These are phyloP conservation scores for Cyclotella baltica DNA, from an alignment of 108 stramenopile genomes.

Conservation along the genomic window DNA sequence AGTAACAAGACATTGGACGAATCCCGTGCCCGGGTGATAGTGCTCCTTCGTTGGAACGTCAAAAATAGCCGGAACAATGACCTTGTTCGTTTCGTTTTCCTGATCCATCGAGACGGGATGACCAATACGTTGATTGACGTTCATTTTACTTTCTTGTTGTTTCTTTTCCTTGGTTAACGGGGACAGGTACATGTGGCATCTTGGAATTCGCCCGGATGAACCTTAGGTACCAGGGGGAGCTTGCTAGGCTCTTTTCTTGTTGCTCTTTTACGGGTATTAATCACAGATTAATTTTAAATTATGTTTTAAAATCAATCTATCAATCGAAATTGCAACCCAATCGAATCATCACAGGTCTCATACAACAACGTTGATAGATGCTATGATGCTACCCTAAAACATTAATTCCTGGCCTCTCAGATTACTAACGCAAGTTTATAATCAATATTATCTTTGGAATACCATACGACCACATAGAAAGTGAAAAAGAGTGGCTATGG, in stretches of 20 bases:
- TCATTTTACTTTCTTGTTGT: conserved; percentile 8
- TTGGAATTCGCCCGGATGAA: no score
- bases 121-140: conserved; percentile 18
- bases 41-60: conserved; percentile 23
- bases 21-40: conserved; percentile 11
- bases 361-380: no score
- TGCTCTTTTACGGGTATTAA: background rate
- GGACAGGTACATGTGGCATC: conserved; percentile 11
- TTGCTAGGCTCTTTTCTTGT: background rate
- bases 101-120: conserved; percentile 17
- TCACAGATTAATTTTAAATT: no score
- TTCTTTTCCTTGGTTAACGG: background rate
- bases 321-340: no score
- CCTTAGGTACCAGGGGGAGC: background rate
- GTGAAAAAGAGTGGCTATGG: background rate
- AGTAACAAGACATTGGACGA: conserved; percentile 33
- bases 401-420: no score
- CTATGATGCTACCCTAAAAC: no score
- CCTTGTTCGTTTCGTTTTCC: background rate
- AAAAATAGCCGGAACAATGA: conserved; percentile 17
- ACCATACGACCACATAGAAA: no score
- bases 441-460: no score
- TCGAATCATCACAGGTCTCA: no score
- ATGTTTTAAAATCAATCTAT: no score
- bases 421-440: no score